Conservation (phyloP, 1,284 basidiomycete species). For the Trichosporon inkin region DNA sequence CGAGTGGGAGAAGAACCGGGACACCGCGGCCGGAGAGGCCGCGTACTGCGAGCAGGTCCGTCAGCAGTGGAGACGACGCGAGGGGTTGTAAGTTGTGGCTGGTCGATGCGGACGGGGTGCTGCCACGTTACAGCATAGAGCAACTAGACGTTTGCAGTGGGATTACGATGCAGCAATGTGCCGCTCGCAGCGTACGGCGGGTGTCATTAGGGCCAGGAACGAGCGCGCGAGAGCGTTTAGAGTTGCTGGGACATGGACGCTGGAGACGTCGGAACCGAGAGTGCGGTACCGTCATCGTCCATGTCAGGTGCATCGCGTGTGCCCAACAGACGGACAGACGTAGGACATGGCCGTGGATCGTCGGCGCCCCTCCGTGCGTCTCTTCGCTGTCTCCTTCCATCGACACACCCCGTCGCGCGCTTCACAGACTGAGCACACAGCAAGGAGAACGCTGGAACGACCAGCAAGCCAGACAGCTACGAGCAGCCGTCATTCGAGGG, state of each 20-base stretch:
- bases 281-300: no score
- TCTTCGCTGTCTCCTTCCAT: no score
- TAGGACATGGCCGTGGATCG: no score
- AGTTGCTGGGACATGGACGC: neutral
- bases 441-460: no score
- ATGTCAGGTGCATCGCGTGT: no score
- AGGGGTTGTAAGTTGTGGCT: constrained; percentile 11
- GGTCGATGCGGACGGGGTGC: neutral
- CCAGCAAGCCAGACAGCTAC: no score
- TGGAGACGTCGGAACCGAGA: no score
- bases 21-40: constrained; percentile 27
- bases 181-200: neutral
- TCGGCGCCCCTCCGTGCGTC: no score
- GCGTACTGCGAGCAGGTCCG: constrained; percentile 34
- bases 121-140: neutral
- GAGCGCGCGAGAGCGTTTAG: neutral
- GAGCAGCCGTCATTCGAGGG: neutral
- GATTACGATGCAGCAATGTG: neutral
- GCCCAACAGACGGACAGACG: no score
- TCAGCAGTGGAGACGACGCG: constrained; percentile 29
- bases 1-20: constrained; percentile 30
- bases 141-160: no score
- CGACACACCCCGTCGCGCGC: no score
- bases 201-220: constrained; percentile 1
- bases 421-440: no score